Conservation (phyloP, 805 yeast species). For the Tetrapisispora pingtungensis region DNA sequence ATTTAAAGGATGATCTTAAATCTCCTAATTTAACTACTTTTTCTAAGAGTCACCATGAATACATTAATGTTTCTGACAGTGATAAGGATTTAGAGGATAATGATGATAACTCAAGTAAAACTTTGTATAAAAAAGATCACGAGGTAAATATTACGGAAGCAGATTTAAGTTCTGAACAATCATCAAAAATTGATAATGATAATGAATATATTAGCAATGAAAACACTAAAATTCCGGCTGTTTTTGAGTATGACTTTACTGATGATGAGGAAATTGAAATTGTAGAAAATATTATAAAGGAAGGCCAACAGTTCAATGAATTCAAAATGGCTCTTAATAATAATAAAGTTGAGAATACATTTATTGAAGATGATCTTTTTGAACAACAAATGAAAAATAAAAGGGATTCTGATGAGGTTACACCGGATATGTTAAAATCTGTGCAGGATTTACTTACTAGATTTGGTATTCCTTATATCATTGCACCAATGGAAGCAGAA, state of each 20-base stretch:
- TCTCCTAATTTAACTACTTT: no score
- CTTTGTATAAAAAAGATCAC: no score
- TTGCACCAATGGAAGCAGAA: conserved; percentile 99
- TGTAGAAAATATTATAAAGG: conserved; percentile 51
- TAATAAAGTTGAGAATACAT: conserved; percentile 10
- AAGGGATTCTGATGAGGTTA: conserved; percentile 87
- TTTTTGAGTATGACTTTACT: conserved; percentile 54
- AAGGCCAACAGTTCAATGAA: conserved; percentile 59
- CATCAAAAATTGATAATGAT: no score
- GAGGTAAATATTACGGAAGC: no score
- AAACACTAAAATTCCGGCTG: conserved; percentile 6
- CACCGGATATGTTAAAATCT: conserved; percentile 74
- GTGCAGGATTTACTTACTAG: conserved; percentile 79
- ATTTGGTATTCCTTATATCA: conserved; percentile 89
- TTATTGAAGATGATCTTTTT: conserved; percentile 39
- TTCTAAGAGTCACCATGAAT: no score
- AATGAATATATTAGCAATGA: background rate
- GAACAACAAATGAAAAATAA: conserved; percentile 56
- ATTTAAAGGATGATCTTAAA: background rate
- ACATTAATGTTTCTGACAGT: no score
- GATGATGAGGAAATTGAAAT: conserved; percentile 71
- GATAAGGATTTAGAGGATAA: no score
- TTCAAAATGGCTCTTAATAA: conserved; percentile 36
- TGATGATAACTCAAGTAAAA: no score
- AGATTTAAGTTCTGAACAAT: no score